Evolutionary conservation across 1,284 basidiomycete species (phyloP).

Genomic region (Leccinum pachyderme): DNA sequence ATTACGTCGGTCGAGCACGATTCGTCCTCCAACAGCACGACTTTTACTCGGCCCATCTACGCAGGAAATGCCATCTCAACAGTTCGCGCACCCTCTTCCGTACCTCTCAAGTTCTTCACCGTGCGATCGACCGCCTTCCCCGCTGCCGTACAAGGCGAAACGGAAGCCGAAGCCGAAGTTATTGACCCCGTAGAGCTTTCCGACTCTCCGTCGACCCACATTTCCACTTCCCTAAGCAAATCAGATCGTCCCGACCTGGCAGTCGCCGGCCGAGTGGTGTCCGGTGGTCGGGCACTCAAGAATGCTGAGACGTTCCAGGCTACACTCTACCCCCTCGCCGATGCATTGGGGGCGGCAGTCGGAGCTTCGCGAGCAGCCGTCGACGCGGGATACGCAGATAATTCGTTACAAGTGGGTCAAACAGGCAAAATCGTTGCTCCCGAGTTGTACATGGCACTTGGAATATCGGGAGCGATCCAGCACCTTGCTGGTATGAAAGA

Average conservation of each 20-base stretch:
- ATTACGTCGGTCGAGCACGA: constrained; percentile 84
- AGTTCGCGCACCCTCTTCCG: constrained; percentile 71
- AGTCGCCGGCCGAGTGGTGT: constrained; percentile 86
- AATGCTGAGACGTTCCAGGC: constrained; percentile 89
- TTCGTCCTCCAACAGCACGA: constrained; percentile 63
- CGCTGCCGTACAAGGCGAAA: constrained; percentile 56
- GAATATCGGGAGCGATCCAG: constrained; percentile 97
- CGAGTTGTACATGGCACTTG: constrained; percentile 93
- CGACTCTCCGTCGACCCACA: constrained; percentile 67
- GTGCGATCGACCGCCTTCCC: constrained; percentile 94
- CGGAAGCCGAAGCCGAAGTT: constrained; percentile 55
- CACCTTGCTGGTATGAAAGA: constrained; percentile 99
- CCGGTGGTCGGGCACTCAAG: constrained; percentile 95
- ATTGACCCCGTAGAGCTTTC: constrained; percentile 68
- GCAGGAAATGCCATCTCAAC: constrained; percentile 98
- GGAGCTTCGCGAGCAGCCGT: constrained; percentile 98
- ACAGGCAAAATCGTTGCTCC: constrained; percentile 97
- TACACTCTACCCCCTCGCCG: constrained; percentile 88
- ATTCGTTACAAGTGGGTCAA: constrained; percentile 97
- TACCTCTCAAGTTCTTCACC: constrained; percentile 92
- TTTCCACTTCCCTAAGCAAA: constrained; percentile 85
- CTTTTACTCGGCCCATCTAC: constrained; percentile 94
- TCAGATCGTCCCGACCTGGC: constrained; percentile 94
- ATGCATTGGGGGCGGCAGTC: constrained; percentile 91
- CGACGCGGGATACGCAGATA: constrained; percentile 98